Conservation (phyloP, 306 rosid species). For the Cotoneaster glaucophyllus region DNA sequence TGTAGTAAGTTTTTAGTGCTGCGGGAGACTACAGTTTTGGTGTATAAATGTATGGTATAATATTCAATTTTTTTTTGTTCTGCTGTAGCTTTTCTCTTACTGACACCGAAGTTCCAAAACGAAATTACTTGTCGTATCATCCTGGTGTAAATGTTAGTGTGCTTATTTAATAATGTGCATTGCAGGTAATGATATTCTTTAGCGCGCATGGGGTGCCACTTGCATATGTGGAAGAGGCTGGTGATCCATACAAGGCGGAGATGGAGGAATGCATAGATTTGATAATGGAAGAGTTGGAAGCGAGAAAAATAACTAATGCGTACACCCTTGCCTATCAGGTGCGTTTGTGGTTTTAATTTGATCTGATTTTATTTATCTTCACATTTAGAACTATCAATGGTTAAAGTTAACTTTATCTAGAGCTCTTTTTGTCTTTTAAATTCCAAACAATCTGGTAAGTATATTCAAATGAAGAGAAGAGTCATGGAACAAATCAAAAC, state of each 20-base stretch:
- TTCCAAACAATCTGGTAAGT: not conserved
- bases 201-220: slow-evolving; percentile 97
- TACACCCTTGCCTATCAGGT: slow-evolving; percentile 97
- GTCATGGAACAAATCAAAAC: not conserved
- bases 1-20: not conserved
- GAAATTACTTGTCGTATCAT: not conserved
- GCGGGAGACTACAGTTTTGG: not conserved
- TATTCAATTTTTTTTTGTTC: not conserved
- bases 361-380: not conserved
- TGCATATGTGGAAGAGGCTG: slow-evolving; percentile 97
- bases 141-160: not conserved
- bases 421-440: not conserved
- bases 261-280: slow-evolving; percentile 96
- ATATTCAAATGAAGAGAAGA: not conserved
- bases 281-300: slow-evolving; percentile 89
- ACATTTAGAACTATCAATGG: too few relatives aligned
- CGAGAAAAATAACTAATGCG: slow-evolving; percentile 60
- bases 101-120: not conserved
- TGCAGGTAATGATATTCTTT: slow-evolving; percentile 81
- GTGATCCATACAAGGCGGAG: slow-evolving; percentile 97
- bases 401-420: not conserved
- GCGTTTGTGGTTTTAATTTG: not conserved
- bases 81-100: not conserved
- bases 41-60: not conserved
- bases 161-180: slow-evolving; percentile 8